These are phyloP conservation scores for Ophiocordyceps camponoti-leonardi DNA, from an alignment of 2,329 filamentous ascomycete genomes.

Conservation along the genomic window DNA sequence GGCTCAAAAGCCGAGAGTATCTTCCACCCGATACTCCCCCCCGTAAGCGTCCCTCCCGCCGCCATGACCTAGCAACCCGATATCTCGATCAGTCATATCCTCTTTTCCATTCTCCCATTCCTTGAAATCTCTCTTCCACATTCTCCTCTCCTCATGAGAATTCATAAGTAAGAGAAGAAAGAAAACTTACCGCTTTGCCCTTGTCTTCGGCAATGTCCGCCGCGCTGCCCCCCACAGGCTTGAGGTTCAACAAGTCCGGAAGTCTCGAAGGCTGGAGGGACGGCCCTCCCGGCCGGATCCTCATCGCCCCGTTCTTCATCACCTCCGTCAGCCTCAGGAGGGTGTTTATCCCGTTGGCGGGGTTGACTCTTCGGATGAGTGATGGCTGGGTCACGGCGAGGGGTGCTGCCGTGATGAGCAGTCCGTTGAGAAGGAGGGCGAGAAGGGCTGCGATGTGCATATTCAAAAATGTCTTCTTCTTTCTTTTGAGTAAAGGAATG, in stretches of 20 bases:
- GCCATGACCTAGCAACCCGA: background rate
- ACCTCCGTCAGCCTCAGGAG: background rate
- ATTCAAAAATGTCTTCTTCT: too few relatives aligned
- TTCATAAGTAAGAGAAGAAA: background rate
- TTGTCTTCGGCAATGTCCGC: background rate
- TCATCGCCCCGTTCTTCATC: background rate
- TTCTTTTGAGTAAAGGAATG: too few relatives aligned
- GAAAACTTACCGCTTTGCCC: background rate
- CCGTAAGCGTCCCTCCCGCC: background rate
- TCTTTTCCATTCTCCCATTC: too few relatives aligned
- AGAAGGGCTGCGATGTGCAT: too few relatives aligned
- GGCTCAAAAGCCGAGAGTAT: background rate
- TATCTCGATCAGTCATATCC: too few relatives aligned
- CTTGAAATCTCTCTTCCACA: too few relatives aligned
- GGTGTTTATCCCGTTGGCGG: background rate
- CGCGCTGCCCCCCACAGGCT: background rate
- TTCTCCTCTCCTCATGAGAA: too few relatives aligned
- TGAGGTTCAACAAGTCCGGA: background rate
- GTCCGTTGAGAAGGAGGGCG: background rate
- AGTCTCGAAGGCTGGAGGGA: background rate
- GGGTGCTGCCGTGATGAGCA: background rate
- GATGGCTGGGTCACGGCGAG: background rate
- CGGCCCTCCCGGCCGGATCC: background rate
- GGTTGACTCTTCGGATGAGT: background rate
- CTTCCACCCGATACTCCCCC: background rate